Conservation (phyloP, 2,329 filamentous ascomycete genomes). For the Colletotrichum sp. region DNA sequence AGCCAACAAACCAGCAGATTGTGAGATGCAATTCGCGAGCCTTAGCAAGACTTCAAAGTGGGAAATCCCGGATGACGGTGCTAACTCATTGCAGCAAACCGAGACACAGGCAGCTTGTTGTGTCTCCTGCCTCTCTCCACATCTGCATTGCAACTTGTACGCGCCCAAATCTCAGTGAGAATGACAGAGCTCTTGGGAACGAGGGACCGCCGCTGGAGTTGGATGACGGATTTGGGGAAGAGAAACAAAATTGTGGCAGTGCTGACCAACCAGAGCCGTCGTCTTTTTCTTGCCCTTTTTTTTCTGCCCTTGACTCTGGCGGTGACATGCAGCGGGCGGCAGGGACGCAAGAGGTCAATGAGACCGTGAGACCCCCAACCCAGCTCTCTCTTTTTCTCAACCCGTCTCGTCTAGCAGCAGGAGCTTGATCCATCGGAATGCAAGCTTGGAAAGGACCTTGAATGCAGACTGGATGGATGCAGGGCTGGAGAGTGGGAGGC, state of each 20-base stretch:
- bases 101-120: not conserved
- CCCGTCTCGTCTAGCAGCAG: not conserved
- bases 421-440: not conserved
- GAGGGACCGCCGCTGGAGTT: not conserved
- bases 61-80: not conserved
- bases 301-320: not conserved
- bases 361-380: not conserved
- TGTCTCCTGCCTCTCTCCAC: not conserved
- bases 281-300: not conserved
- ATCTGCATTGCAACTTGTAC: not conserved
- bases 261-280: not conserved
- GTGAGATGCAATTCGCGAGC: not conserved
- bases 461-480: not conserved
- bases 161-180: not conserved
- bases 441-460: not conserved
- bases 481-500: slow-evolving; percentile 3
- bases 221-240: not conserved
- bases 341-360: not conserved
- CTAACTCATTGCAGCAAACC: slow-evolving; percentile 19
- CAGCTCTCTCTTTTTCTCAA: not conserved
- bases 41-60: not conserved
- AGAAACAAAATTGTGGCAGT: slow-evolving; percentile 14
- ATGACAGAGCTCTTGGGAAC: not conserved
- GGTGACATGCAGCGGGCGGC: not conserved
- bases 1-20: not conserved